phyloP scores from a whole-genome alignment of 345 rosid species.

The Odontarrhena argentea region DNA sequence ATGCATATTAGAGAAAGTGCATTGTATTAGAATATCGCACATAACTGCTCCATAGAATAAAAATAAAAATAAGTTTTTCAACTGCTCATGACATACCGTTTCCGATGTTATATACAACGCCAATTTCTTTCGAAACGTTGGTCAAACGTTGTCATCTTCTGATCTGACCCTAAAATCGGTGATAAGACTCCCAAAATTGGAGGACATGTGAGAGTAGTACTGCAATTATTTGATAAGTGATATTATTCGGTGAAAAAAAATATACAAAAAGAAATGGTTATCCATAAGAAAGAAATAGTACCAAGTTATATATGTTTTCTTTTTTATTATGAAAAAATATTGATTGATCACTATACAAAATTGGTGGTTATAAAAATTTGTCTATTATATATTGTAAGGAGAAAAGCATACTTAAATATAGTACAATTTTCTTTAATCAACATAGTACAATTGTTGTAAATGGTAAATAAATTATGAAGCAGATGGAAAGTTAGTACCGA shows the following conservation, averaged over 20 bases:
- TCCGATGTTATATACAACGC: not conserved
- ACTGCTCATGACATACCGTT: slow-evolving; percentile 18
- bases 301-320: no score
- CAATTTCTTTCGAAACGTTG: not conserved
- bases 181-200: not conserved
- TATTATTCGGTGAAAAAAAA: no score
- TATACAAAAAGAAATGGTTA: not conserved
- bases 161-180: not conserved
- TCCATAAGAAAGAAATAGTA: no score
- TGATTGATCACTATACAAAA: no score
- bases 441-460: no score
- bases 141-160: slow-evolving; percentile 3
- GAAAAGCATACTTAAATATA: no score
- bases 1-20: not conserved
- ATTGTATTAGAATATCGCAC: slow-evolving; percentile 22
- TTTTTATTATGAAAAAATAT: no score
- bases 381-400: no score
- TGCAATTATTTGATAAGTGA: not conserved
- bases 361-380: no score
- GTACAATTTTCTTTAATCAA: no score
- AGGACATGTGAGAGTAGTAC: not conserved
- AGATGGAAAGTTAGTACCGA: no score
- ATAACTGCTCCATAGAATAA: slow-evolving; percentile 14
- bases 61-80: slow-evolving; percentile 11
- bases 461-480: no score